A percentile compares a stretch with the other conserved stretches of the same genome.
Conservation (phyloP, 169 alveolate genomes). For the Haemoproteus tartakovskyi region DNA sequence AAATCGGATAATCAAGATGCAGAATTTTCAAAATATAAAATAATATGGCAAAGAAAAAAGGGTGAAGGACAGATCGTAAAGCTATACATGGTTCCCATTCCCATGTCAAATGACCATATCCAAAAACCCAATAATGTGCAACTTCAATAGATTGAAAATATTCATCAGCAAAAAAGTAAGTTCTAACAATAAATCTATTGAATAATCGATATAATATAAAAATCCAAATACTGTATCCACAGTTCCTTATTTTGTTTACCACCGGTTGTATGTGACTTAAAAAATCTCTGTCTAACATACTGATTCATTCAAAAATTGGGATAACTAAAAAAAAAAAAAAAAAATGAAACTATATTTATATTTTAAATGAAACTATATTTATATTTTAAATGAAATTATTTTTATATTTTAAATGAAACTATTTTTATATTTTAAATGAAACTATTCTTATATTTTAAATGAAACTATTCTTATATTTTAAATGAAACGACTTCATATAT, state of each 20-base stretch:
- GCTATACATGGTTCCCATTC: slow-evolving; percentile 80
- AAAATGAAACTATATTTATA: slow-evolving; percentile 3
- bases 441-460: too few species aligned
- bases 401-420: too few species aligned
- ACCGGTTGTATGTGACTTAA: neutral
- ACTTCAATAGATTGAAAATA: slow-evolving; percentile 81
- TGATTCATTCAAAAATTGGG: neutral
- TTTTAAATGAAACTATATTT: too few species aligned
- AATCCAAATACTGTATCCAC: slow-evolving; percentile 8
- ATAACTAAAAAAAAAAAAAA: neutral
- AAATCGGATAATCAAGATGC: slow-evolving; percentile 31
- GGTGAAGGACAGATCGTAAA: slow-evolving; percentile 73
- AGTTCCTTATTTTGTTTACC: neutral
- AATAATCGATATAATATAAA: slow-evolving; percentile 56
- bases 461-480: too few species aligned
- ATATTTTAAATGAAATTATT: too few species aligned
- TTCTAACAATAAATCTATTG: slow-evolving; percentile 61
- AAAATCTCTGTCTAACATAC: slow-evolving; percentile 5
- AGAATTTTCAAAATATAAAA: slow-evolving; percentile 64
- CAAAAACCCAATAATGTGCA: slow-evolving; percentile 72
- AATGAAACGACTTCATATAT: too few species aligned
- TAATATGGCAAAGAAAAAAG: slow-evolving; percentile 67
- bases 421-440: too few species aligned
- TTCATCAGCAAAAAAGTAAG: slow-evolving; percentile 80
- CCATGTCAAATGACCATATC: slow-evolving; percentile 81